Evolutionary conservation across 345 rosid genomes (phyloP).

Genomic region (Gossypium raimondii): DNA sequence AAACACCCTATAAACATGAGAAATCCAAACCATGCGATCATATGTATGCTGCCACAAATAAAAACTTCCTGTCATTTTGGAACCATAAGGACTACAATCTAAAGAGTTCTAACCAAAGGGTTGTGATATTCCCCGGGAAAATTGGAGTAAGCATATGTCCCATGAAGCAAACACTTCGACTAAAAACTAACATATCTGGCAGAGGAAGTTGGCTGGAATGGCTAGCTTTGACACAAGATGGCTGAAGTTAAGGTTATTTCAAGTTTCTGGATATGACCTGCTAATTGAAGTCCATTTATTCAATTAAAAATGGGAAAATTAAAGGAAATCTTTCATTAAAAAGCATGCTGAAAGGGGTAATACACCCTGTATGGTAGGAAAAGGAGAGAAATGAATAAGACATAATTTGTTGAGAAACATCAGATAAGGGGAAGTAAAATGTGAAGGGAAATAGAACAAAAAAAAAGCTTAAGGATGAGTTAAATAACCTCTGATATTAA

Average conservation of each 20-base stretch:
- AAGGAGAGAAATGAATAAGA: neutral
- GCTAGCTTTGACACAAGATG: neutral
- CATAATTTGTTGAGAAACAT: neutral
- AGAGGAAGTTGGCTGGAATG: neutral
- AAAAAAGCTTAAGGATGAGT: neutral
- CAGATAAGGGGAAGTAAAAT: neutral
- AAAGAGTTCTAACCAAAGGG: neutral
- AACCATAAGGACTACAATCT: neutral
- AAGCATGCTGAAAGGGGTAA: neutral
- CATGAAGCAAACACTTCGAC: neutral
- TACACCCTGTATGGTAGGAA: neutral
- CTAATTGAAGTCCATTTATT: constrained; percentile 9
- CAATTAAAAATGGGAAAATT: neutral
- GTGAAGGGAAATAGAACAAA: neutral
- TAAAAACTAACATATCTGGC: neutral
- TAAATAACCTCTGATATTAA: constrained; percentile 49
- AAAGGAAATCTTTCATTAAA: neutral
- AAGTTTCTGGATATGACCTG: constrained; percentile 26
- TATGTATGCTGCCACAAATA: neutral
- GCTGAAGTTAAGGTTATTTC: constrained; percentile 5
- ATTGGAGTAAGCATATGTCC: neutral
- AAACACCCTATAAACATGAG: neutral
- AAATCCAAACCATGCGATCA: neutral
- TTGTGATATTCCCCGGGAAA: neutral
- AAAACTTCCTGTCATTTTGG: neutral